Evolutionary conservation across 495 filamentous ascomycete genomes (phyloP).

Genomic region (Durotheca rogersii): DNA sequence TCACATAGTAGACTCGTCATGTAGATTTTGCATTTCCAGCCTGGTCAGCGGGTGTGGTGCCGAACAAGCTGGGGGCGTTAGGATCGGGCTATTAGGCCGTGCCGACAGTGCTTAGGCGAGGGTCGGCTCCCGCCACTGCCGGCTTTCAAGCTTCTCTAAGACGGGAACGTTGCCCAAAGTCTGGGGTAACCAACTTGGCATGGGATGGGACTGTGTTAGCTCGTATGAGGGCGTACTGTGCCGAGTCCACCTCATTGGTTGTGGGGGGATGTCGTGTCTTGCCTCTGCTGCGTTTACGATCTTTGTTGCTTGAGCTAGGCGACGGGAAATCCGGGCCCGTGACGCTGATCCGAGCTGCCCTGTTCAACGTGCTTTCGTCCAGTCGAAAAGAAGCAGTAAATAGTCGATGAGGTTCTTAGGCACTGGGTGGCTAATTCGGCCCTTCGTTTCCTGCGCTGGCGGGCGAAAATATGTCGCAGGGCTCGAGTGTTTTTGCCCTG

Average conservation of each 20-base stretch:
- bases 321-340: conserved; percentile 12
- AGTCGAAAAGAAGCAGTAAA: conserved; percentile 12
- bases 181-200: conserved; percentile 27
- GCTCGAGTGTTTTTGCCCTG: conserved; percentile 2
- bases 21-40: too few relatives aligned
- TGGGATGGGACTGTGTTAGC: conserved; percentile 3
- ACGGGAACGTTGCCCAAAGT: conserved; percentile 16
- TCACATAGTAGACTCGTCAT: too few relatives aligned
- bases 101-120: conserved; percentile 5
- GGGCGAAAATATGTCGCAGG: too few relatives aligned
- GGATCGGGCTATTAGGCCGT: conserved; percentile 9
- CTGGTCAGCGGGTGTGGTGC: too few relatives aligned
- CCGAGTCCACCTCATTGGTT: conserved; percentile 14
- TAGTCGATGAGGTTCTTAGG: conserved; percentile 20
- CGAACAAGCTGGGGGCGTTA: too few relatives aligned
- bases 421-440: background rate
- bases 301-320: conserved; percentile 19
- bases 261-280: conserved; percentile 27
- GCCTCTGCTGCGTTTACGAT: conserved; percentile 13
- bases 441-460: too few relatives aligned
- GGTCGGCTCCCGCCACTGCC: conserved; percentile 24
- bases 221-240: conserved; percentile 7
- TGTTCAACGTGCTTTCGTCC: conserved; percentile 11
- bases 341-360: conserved; percentile 18
- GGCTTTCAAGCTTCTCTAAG: conserved; percentile 19